Base-by-base conservation (phyloP, 2,329 filamentous ascomycete species). In the Didymella pomorum region DNA sequence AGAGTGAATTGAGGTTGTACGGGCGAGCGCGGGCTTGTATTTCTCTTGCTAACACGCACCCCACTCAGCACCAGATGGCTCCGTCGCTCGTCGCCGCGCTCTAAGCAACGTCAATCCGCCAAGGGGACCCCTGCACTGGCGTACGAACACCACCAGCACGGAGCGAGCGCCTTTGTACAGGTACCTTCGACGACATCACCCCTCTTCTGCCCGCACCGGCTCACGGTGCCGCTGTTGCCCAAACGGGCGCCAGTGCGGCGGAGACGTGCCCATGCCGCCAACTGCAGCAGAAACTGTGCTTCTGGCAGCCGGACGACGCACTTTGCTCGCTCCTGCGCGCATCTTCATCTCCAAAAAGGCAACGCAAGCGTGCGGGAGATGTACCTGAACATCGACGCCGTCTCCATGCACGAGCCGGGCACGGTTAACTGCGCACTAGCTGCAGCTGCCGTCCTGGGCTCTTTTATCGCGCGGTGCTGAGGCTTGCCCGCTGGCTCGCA, bases 311-410 rank as follows among this genome's bases (percentile, higher is more conserved):
- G 18, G 16, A 7, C 18, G 21, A 18, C 35, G 26, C 11, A 29
- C 9, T 12, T 28, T n/a, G n/a, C 37, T 2, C 29, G 9, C 21
- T 35, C 25, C 37, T 44, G 46, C 42, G 51, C 37, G 28, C 52
- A 23, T 50, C 39, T 18, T 43, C 45, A 18, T 46, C 49, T 55
- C 52, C 48, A 54, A 49, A 51, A 43, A 25, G 42, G 45, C 47
- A 56, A 44, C 23, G 47, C 59, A 56, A 62, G 54, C 46, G 56
- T 52, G 52, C 71, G 68, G 70, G 70, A 70, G 69, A 72, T 71
- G 71, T 68, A 67, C 71, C 65, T 69, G 66, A 66, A 65, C 65
- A 58, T 65, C 64, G 50, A 48, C 60, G 61, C 63, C 62, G 56
- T 65, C 63, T 43, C 39, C 45, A 58, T 56, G 65, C 65, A 64